Evolutionary conservation across 148 eudicot species (phyloP).

Genomic region (Fagopyrum esculentum): DNA sequence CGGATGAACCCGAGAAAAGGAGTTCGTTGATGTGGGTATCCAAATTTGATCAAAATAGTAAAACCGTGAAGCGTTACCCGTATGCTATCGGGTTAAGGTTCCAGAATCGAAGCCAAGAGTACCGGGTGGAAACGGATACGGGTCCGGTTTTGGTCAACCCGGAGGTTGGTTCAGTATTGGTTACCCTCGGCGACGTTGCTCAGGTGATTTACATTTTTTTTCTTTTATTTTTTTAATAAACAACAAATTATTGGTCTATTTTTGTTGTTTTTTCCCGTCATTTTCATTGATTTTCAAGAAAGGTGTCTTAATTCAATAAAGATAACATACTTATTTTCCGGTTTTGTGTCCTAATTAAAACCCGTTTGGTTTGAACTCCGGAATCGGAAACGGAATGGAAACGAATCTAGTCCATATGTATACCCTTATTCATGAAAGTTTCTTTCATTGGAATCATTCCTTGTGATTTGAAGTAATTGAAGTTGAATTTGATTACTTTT

Average conservation of each 20-base stretch:
- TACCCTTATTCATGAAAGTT: too few species aligned
- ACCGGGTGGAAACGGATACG: constrained; percentile 46
- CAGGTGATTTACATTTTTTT: constrained; percentile 36
- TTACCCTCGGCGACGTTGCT: constrained; percentile 82
- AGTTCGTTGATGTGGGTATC: constrained; percentile 67
- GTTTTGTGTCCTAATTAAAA: too few species aligned
- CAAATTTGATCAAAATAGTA: constrained; percentile 18
- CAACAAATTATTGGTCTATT: background rate
- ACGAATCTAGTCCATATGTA: too few species aligned
- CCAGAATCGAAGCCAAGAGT: constrained; percentile 33
- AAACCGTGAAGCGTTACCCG: constrained; percentile 40
- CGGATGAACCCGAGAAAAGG: constrained; percentile 19
- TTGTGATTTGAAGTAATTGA: too few species aligned
- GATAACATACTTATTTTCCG: too few species aligned
- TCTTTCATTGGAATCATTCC: too few species aligned
- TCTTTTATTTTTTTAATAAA: background rate
- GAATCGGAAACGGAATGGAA: too few species aligned
- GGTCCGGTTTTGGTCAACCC: constrained; percentile 53
- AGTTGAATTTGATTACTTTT: too few species aligned
- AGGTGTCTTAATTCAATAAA: background rate
- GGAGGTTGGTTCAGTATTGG: constrained; percentile 53
- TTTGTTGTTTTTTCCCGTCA: background rate
- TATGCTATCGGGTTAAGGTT: constrained; percentile 65
- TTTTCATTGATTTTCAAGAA: constrained; percentile 7
- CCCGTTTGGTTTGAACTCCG: too few species aligned